Base-by-base conservation (phyloP, 345 rosid species). In the Populus alba region DNA sequence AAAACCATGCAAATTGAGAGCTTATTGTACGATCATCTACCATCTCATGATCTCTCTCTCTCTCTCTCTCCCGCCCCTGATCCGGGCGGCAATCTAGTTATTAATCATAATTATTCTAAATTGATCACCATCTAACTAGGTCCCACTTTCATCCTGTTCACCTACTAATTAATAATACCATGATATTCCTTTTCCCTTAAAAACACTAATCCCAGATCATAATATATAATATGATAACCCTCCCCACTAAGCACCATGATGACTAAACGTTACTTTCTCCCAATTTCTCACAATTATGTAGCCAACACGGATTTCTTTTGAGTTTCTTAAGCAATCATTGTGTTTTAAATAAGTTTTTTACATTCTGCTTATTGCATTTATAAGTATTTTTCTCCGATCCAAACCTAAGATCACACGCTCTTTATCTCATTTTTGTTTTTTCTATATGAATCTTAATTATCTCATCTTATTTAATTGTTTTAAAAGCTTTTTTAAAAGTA, bases 211-310 rank as follows among this genome's bases (percentile, higher is more conserved):
- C 66, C 71, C 18, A 25, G 22, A 68, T 66, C 67, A 76, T 71
- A 75, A 16, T 75, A 49, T 71, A 57, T 51, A 47, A 59, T 20
- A 69, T 67, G 47, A 47, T 39, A 66, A 25, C 47, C 78, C 75
- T 35, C 78, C 66, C 78, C 66, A 72, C 81, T 57, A 65, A 53
- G 61, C 17, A 47, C 33, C 66, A 80, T 80, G 35, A 75, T 75
- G 68, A 80, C 9, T 23, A 37, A 49, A 75, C 72, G 67, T 80
- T 80, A 49, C 82, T 80, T 80, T 75, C 61, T 25, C 72, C 75
- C 43, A 38, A 35, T 47, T 68, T 23, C 75, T 41, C 55, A 55
- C 55, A 65, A 31, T 43, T 43, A 63, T 68, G 67, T 18, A 38
- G 13, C 65, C 61, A 33, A 3, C 33, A 20, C 70, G 35, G 16